These are phyloP conservation scores for Daldinia eschscholtzii DNA, from an alignment of 2,329 filamentous ascomycete species.

Conservation along the genomic window DNA sequence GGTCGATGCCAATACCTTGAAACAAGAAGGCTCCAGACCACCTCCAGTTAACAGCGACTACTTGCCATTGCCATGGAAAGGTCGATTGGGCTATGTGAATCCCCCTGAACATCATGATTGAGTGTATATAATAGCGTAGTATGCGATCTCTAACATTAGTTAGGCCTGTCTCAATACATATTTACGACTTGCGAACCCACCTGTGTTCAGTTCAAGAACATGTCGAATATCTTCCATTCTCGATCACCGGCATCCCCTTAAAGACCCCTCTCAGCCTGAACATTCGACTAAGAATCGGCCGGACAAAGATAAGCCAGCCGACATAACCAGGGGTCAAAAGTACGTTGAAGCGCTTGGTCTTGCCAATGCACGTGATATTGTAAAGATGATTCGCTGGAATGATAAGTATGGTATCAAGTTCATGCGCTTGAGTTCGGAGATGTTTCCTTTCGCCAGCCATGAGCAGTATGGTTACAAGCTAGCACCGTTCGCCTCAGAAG, in stretches of 20 bases:
- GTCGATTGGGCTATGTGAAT: slow-evolving; percentile 86
- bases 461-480: slow-evolving; percentile 87
- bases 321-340: slow-evolving; percentile 73
- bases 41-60: slow-evolving; percentile 86
- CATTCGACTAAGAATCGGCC: slow-evolving; percentile 89
- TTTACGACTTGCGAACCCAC: slow-evolving; percentile 81
- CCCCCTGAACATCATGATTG: slow-evolving; percentile 18
- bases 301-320: slow-evolving; percentile 77
- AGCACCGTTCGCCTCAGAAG: slow-evolving; percentile 83
- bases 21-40: slow-evolving; percentile 63
- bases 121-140: slow-evolving; percentile 9
- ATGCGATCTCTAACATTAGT: slow-evolving; percentile 37
- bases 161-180: slow-evolving; percentile 94
- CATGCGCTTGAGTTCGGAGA: slow-evolving; percentile 91
- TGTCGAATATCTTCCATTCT: slow-evolving; percentile 92
- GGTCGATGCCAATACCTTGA: slow-evolving; percentile 42
- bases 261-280: slow-evolving; percentile 79
- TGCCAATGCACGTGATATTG: slow-evolving; percentile 84
- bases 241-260: slow-evolving; percentile 86
- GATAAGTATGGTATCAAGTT: slow-evolving; percentile 92
- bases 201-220: slow-evolving; percentile 91
- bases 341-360: slow-evolving; percentile 84
- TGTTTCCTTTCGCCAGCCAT: slow-evolving; percentile 97
- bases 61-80: slow-evolving; percentile 90
- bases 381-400: slow-evolving; percentile 92